These are phyloP conservation scores for Ascodesmis nigricans DNA, from an alignment of 495 filamentous ascomycete genomes.

Conservation along the genomic window DNA sequence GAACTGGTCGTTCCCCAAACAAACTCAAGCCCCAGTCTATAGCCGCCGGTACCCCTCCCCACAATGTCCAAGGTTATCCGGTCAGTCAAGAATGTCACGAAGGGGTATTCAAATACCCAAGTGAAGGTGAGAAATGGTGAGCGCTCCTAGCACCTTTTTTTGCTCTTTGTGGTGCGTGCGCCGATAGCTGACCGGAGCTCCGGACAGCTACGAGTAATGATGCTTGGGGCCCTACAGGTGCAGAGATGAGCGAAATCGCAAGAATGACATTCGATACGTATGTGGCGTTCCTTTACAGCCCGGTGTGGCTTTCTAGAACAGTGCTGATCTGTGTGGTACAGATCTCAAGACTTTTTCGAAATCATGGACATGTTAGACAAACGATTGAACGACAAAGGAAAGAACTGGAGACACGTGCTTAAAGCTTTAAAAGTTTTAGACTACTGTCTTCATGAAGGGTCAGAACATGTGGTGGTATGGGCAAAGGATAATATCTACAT, in stretches of 20 bases:
- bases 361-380: slow-evolving; percentile 99
- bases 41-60: slow-evolving; percentile 21
- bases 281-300: slow-evolving; percentile 18
- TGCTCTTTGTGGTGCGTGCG: slow-evolving; percentile 2
- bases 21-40: slow-evolving; percentile 6
- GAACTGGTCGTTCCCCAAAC: slow-evolving; percentile 11
- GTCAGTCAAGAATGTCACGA: slow-evolving; percentile 98
- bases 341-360: slow-evolving; percentile 93
- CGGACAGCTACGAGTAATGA: slow-evolving; percentile 85
- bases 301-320: slow-evolving; percentile 6
- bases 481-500: slow-evolving; percentile 94
- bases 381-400: slow-evolving; percentile 96
- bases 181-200: background rate
- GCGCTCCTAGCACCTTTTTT: too few relatives aligned
- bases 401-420: slow-evolving; percentile 97
- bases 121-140: slow-evolving; percentile 98
- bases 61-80: slow-evolving; percentile 90
- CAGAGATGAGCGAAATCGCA: slow-evolving; percentile 97
- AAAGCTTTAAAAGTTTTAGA: slow-evolving; percentile 96
- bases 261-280: slow-evolving; percentile 94
- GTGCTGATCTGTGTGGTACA: slow-evolving; percentile 21
- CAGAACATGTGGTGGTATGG: slow-evolving; percentile 92
- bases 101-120: slow-evolving; percentile 91
- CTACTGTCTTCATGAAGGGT: slow-evolving; percentile 95
- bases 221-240: slow-evolving; percentile 95